These are phyloP conservation scores for Geotrichum siamense DNA, from an alignment of 1,139 yeast species.

Conservation along the genomic window DNA sequence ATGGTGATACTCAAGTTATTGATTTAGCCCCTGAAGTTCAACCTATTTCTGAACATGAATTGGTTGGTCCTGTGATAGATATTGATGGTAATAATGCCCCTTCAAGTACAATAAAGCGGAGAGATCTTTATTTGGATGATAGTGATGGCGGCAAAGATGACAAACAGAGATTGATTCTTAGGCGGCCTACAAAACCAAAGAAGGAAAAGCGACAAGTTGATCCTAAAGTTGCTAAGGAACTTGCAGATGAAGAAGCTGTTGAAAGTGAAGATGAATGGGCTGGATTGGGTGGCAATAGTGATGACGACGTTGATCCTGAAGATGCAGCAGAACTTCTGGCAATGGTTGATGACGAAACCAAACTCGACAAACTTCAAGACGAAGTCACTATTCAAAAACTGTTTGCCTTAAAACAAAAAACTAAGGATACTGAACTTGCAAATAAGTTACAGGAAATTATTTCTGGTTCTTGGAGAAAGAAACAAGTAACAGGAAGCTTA, in stretches of 20 bases:
- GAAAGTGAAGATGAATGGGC: slow-evolving; percentile 97
- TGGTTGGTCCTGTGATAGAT: too few species aligned
- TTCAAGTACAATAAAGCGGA: too few species aligned
- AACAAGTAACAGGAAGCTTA: slow-evolving; percentile 52
- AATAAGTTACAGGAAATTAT: slow-evolving; percentile 74
- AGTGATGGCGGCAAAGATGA: slow-evolving; percentile 1
- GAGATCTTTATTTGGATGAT: slow-evolving; percentile 9
- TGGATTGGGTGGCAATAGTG: slow-evolving; percentile 79
- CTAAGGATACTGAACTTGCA: slow-evolving; percentile 62
- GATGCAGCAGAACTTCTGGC: slow-evolving; percentile 49
- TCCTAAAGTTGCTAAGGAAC: slow-evolving; percentile 24
- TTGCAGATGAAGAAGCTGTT: slow-evolving; percentile 80
- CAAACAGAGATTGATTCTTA: background rate
- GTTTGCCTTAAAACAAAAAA: slow-evolving; percentile 60
- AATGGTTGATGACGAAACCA: slow-evolving; percentile 50
- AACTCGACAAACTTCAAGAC: slow-evolving; percentile 44
- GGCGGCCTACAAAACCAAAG: slow-evolving; percentile 1
- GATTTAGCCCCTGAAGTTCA: too few species aligned
- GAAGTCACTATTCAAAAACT: slow-evolving; percentile 54
- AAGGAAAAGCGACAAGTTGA: background rate
- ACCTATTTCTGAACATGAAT: too few species aligned
- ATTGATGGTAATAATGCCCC: too few species aligned
- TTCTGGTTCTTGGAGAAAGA: slow-evolving; percentile 69
- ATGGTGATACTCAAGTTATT: background rate
- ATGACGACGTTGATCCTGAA: slow-evolving; percentile 50